phyloP scores from a whole-genome alignment of 495 filamentous ascomycete genomes.

The Xylaria intraflava region DNA sequence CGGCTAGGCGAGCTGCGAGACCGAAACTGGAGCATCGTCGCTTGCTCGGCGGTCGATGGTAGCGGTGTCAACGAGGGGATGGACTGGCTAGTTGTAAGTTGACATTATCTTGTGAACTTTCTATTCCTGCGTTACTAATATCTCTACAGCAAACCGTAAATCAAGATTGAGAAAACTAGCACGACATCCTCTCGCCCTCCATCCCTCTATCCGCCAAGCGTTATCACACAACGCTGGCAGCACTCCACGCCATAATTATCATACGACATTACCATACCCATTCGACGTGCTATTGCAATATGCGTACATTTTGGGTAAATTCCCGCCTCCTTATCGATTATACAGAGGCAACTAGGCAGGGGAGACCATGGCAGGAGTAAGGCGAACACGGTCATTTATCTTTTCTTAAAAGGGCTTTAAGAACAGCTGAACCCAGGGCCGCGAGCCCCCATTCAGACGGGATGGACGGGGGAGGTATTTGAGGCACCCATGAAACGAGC shows the following conservation, averaged over 20 bases:
- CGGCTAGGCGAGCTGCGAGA: conserved; percentile 84
- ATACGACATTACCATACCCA: not conserved
- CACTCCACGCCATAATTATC: not conserved
- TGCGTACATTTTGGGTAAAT: conserved; percentile 10
- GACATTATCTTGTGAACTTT: not conserved
- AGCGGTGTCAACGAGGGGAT: conserved; percentile 92
- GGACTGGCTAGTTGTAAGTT: conserved; percentile 95
- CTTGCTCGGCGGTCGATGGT: conserved; percentile 92
- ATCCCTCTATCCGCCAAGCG: conserved; percentile 1
- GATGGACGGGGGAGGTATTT: not conserved
- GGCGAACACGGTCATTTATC: conserved; percentile 7
- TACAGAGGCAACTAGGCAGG: not conserved
- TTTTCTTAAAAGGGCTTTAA: not conserved
- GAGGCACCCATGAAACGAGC: not conserved
- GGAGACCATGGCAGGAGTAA: conserved; percentile 4
- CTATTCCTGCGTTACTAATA: not conserved
- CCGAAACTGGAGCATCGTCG: conserved; percentile 98
- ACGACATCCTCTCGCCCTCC: not conserved
- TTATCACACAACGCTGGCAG: conserved; percentile 19
- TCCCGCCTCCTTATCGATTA: not conserved
- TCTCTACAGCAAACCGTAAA: conserved; percentile 41
- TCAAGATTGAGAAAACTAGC: conserved; percentile 32
- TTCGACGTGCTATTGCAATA: conserved; percentile 1
- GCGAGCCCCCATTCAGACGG: not conserved
- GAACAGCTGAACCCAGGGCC: not conserved